Percentiles rank a stretch among this genome's conserved stretches.
Evolutionary conservation across 805 yeast species (phyloP).

Genomic region (Sugiyamaella lignohabitans): DNA sequence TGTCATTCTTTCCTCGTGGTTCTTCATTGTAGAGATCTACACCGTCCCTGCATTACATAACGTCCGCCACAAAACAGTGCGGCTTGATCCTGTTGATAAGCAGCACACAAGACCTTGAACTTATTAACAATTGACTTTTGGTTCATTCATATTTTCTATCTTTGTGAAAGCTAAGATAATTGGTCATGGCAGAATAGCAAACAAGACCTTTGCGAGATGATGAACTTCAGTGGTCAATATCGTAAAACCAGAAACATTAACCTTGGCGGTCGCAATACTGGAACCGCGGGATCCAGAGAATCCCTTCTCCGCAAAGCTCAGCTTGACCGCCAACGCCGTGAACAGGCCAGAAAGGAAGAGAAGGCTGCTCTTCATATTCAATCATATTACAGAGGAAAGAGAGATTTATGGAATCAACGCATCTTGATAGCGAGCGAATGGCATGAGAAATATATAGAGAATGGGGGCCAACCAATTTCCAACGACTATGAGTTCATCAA

Average conservation of each 20-base stretch:
- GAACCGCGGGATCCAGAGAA: conserved; percentile 31
- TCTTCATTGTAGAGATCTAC: too few relatives aligned
- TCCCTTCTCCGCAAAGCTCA: conserved; percentile 57
- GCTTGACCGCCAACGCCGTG: conserved; percentile 60
- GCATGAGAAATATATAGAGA: conserved; percentile 10
- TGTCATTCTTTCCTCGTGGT: too few relatives aligned
- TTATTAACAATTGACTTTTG: too few relatives aligned
- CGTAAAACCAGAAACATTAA: conserved; percentile 56
- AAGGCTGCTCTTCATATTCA: conserved; percentile 49
- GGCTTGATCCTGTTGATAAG: too few relatives aligned
- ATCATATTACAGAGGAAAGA: conserved; percentile 37
- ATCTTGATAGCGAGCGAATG: conserved; percentile 31
- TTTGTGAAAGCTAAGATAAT: too few relatives aligned
- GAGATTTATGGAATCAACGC: conserved; percentile 32
- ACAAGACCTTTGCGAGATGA: too few relatives aligned
- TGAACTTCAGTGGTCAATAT: conserved; percentile 62
- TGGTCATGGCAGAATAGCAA: too few relatives aligned
- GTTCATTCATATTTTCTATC: too few relatives aligned
- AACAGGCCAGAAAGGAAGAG: conserved; percentile 43
- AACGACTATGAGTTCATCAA: not conserved
- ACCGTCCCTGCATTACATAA: too few relatives aligned
- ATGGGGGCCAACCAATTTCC: not conserved
- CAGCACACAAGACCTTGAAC: too few relatives aligned
- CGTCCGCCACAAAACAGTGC: too few relatives aligned
- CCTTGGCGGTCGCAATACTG: conserved; percentile 45